Conservation (phyloP, 805 yeast species). For the Wickerhamomyces chaumierensis region DNA sequence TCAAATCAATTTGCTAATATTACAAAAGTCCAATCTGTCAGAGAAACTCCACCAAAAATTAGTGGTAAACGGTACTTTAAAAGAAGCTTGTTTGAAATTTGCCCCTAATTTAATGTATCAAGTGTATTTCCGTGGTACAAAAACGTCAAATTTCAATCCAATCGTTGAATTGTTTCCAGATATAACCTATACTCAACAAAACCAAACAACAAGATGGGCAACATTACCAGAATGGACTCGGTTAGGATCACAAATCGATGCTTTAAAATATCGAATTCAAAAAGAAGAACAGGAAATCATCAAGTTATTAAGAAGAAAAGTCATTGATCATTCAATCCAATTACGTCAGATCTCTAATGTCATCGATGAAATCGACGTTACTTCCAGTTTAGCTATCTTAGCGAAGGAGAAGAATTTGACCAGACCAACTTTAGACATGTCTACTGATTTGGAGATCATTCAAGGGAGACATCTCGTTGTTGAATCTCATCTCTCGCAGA, state of each 20-base stretch:
- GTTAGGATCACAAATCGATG: slow-evolving; percentile 38
- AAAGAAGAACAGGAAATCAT: slow-evolving; percentile 46
- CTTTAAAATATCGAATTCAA: slow-evolving; percentile 34
- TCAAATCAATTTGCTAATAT: not conserved
- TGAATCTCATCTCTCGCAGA: slow-evolving; percentile 46
- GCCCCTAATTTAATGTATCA: slow-evolving; percentile 35
- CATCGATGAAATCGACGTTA: slow-evolving; percentile 61
- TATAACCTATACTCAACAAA: slow-evolving; percentile 25
- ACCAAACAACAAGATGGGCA: slow-evolving; percentile 34
- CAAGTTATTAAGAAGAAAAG: slow-evolving; percentile 31
- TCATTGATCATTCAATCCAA: slow-evolving; percentile 31
- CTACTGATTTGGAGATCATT: slow-evolving; percentile 34
- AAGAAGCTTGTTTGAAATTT: slow-evolving; percentile 25
- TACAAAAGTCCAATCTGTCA: slow-evolving; percentile 3
- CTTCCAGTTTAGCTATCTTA: slow-evolving; percentile 59
- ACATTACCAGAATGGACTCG: slow-evolving; percentile 37
- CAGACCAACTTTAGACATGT: slow-evolving; percentile 49
- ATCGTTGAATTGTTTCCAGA: slow-evolving; percentile 6
- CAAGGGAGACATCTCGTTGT: slow-evolving; percentile 83
- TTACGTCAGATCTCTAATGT: slow-evolving; percentile 39
- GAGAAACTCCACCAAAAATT: slow-evolving; percentile 8
- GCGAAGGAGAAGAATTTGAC: slow-evolving; percentile 59
- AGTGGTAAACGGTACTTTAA: slow-evolving; percentile 15
- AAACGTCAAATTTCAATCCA: slow-evolving; percentile 7
- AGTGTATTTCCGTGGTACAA: slow-evolving; percentile 28